phyloP scores from a whole-genome alignment of 768 basidiomycete species.

The Lanmaoa pseudosensibilis region DNA sequence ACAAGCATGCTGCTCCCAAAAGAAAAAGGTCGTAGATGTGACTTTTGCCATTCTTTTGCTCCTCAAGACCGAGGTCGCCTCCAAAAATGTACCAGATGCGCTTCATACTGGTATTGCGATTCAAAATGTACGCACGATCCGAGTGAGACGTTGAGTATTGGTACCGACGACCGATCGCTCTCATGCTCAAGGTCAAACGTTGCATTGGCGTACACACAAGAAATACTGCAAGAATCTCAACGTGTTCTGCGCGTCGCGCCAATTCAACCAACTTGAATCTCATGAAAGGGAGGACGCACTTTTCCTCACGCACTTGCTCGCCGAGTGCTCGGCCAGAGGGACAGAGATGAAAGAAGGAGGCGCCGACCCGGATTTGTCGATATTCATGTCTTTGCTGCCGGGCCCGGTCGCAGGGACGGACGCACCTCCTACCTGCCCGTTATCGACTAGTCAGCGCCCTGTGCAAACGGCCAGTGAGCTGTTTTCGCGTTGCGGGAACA shows the following conservation, averaged over 20 bases:
- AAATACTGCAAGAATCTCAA: conserved; percentile 64
- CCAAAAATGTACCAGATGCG: conserved; percentile 64
- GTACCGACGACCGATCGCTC: conserved; percentile 10
- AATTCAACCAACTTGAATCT: conserved; percentile 48
- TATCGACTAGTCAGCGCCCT: conserved; percentile 28
- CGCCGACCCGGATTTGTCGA: conserved; percentile 30
- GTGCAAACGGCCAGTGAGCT: conserved; percentile 30
- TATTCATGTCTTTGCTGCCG: conserved; percentile 48
- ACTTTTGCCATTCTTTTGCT: conserved; percentile 52
- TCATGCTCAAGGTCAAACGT: conserved; percentile 54
- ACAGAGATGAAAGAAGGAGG: conserved; percentile 11
- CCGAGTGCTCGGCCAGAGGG: conserved; percentile 32
- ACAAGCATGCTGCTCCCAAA: conserved; percentile 48
- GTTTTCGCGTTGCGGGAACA: conserved; percentile 70
- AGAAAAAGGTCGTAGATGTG: conserved; percentile 68
- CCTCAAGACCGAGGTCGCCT: conserved; percentile 35
- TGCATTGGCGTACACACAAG: conserved; percentile 68
- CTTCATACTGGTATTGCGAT: conserved; percentile 73
- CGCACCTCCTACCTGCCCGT: conserved; percentile 36
- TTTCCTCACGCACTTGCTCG: conserved; percentile 62
- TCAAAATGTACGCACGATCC: conserved; percentile 49
- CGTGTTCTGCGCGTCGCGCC: conserved; percentile 43
- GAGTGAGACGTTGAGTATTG: conserved; percentile 2
- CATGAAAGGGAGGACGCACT: conserved; percentile 62
- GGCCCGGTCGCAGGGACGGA: conserved; percentile 31